Conservation (phyloP, 2,329 filamentous ascomycete species). For the Cytospora leucostoma region DNA sequence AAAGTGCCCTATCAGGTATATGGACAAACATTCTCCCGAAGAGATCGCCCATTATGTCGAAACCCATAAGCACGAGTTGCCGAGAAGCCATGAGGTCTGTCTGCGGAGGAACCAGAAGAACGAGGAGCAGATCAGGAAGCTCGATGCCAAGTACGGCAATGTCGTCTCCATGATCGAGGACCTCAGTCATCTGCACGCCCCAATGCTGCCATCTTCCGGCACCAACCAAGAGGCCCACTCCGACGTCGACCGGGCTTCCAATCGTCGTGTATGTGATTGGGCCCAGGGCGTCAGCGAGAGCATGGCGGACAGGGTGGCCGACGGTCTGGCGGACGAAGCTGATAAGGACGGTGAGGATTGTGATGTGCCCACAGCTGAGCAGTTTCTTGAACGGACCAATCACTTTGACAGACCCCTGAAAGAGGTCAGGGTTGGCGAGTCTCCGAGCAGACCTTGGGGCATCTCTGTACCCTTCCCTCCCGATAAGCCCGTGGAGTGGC, state of each 20-base stretch:
- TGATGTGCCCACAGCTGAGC: slow-evolving; percentile 44
- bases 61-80: slow-evolving; percentile 91
- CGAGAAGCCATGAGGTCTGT: slow-evolving; percentile 90
- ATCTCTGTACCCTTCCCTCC: slow-evolving; percentile 62
- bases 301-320: slow-evolving; percentile 37
- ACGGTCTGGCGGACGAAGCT: slow-evolving; percentile 33
- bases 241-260: slow-evolving; percentile 53
- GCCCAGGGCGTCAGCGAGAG: slow-evolving; percentile 72
- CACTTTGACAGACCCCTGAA: slow-evolving; percentile 84
- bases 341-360: slow-evolving; percentile 38
- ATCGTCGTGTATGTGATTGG: slow-evolving; percentile 82
- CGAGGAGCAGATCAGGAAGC: slow-evolving; percentile 78
- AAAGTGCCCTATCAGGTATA: slow-evolving; percentile 88
- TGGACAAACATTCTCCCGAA: slow-evolving; percentile 90
- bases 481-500: slow-evolving; percentile 53
- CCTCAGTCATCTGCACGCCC: slow-evolving; percentile 82
- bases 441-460: slow-evolving; percentile 89
- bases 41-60: slow-evolving; percentile 93
- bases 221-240: slow-evolving; percentile 45
- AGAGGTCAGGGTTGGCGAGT: slow-evolving; percentile 91
- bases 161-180: slow-evolving; percentile 94
- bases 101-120: slow-evolving; percentile 87
- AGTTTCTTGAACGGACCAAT: slow-evolving; percentile 63
- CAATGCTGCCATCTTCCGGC: slow-evolving; percentile 65
- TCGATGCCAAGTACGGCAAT: slow-evolving; percentile 93